These are phyloP conservation scores for Picea sitchensis DNA, from an alignment of 75 land plant species.

Conservation along the genomic window DNA sequence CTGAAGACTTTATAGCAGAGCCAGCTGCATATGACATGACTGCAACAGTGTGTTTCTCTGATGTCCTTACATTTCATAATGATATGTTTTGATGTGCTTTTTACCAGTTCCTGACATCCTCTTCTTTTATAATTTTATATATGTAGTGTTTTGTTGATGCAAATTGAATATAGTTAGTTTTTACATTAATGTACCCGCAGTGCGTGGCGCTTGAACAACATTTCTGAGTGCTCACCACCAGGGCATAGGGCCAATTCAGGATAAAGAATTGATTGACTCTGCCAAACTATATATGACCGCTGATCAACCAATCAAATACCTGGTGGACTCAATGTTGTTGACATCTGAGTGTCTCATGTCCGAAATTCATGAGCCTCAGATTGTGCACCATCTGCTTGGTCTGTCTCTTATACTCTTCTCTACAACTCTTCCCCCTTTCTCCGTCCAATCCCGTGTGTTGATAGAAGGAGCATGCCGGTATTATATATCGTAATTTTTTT, in stretches of 20 bases:
- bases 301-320: background rate
- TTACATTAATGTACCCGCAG: conserved; percentile 11
- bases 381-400: conserved; percentile 18
- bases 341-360: conserved; percentile 25
- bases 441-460: background rate
- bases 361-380: conserved; percentile 24
- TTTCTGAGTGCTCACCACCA: conserved; percentile 15
- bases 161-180: background rate
- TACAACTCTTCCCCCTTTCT: background rate
- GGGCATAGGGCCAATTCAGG: conserved; percentile 1
- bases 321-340: conserved; percentile 33
- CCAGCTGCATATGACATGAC: conserved; percentile 29
- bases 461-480: too few relatives aligned
- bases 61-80: background rate
- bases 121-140: background rate
- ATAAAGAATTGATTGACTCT: background rate
- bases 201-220: conserved; percentile 25
- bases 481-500: background rate
- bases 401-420: background rate
- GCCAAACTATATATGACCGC: background rate
- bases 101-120: background rate
- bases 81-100: background rate
- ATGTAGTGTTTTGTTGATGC: background rate
- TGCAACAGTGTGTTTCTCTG: conserved; percentile 25
- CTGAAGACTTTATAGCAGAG: conserved; percentile 53